phyloP scores from a whole-genome alignment of 805 yeast genomes.

The Ogataea glucozyma region DNA sequence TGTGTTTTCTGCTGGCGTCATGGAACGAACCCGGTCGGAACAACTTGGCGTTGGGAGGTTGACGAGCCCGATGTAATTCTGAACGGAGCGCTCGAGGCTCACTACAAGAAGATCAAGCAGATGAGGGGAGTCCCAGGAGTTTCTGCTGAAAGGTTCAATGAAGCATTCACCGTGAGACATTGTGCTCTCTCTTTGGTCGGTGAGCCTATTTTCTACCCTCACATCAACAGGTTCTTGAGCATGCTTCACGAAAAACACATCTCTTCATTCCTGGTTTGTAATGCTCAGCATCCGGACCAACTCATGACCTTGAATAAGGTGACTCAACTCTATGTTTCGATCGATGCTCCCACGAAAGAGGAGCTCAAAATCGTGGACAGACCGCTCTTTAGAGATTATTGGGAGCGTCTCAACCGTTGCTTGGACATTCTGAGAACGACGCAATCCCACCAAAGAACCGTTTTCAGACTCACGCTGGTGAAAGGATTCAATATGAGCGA shows the following conservation, averaged over 20 bases:
- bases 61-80: constrained; percentile 84
- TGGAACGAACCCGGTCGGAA: constrained; percentile 95
- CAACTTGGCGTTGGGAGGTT: constrained; percentile 95
- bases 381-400: constrained; percentile 85
- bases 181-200: constrained; percentile 94
- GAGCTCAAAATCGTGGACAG: constrained; percentile 83
- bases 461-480: constrained; percentile 84
- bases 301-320: constrained; percentile 68
- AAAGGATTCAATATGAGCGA: constrained; percentile 91
- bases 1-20: constrained; percentile 98
- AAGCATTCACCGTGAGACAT: constrained; percentile 85
- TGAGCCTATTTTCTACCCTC: constrained; percentile 92
- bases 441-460: constrained; percentile 85
- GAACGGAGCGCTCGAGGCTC: constrained; percentile 85
- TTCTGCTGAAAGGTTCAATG: constrained; percentile 83
- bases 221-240: constrained; percentile 79
- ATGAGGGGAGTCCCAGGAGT: constrained; percentile 97
- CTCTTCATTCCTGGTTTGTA: constrained; percentile 87
- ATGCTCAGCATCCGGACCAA: constrained; percentile 94
- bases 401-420: constrained; percentile 85
- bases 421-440: constrained; percentile 72
- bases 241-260: constrained; percentile 79
- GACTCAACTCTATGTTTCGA: constrained; percentile 88
- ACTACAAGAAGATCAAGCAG: constrained; percentile 88
- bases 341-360: constrained; percentile 87